Evolutionary conservation across 148 eudicot species (phyloP).

Genomic region (Rhododendron vialii): DNA sequence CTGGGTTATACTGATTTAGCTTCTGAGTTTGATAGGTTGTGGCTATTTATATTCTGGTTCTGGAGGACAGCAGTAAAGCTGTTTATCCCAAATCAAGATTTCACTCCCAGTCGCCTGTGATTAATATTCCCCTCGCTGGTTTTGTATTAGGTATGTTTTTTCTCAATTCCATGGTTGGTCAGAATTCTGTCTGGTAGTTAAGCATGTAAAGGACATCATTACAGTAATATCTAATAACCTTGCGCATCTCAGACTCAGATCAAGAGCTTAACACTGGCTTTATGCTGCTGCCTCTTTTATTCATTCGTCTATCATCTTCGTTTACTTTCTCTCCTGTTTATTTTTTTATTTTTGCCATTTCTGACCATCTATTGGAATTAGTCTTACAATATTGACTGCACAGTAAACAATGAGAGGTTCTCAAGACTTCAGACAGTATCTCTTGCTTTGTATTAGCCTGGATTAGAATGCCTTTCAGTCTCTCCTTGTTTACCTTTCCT

Average conservation of each 20-base stretch:
- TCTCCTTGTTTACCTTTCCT: not conserved
- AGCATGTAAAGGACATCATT: not conserved
- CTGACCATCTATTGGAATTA: not conserved
- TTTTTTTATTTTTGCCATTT: not conserved
- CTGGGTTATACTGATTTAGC: slow-evolving; percentile 4
- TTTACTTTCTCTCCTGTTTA: not conserved
- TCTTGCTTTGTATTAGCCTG: not conserved
- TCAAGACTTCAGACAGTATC: not conserved
- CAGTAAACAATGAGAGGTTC: not conserved
- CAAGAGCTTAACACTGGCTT: not conserved
- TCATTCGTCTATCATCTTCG: not conserved
- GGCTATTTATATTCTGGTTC: slow-evolving; percentile 50
- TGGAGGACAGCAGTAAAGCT: slow-evolving; percentile 44
- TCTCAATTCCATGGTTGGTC: not conserved
- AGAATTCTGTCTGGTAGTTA: not conserved
- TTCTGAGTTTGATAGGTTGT: slow-evolving; percentile 48
- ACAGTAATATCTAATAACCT: not conserved
- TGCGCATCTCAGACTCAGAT: not conserved
- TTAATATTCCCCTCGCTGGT: slow-evolving; percentile 68
- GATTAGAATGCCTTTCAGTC: not conserved
- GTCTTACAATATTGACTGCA: not conserved
- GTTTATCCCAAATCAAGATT: slow-evolving; percentile 14
- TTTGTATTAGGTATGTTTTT: slow-evolving; percentile 65
- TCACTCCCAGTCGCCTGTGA: slow-evolving; percentile 19
- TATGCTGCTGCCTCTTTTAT: not conserved